These are phyloP conservation scores for Ramularia collo-cygni DNA, from an alignment of 2,329 filamentous ascomycete species.

Conservation along the genomic window DNA sequence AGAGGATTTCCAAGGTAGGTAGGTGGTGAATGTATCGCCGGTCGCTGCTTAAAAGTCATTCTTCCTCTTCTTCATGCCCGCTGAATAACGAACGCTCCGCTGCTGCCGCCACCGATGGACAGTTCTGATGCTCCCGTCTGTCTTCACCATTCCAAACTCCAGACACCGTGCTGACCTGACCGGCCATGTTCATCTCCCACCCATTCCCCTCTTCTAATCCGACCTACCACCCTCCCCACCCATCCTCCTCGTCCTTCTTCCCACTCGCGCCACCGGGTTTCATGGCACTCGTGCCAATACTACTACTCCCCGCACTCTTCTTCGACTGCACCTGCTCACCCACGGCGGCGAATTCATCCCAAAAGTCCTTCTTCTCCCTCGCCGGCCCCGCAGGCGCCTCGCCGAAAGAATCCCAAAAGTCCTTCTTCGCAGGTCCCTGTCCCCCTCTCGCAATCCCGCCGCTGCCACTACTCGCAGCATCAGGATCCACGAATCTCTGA, in stretches of 20 bases:
- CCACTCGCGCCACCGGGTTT: conserved; percentile 33
- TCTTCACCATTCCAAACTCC: no score
- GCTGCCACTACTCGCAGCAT: conserved; percentile 9
- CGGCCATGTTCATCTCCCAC: no score
- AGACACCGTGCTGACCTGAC: no score
- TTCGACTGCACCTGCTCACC: conserved; percentile 30
- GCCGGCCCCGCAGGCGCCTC: conserved; percentile 48
- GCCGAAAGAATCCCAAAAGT: conserved; percentile 91
- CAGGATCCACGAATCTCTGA: conserved; percentile 72
- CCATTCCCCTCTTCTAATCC: no score
- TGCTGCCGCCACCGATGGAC: no score
- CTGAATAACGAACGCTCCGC: no score
- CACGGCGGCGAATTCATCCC: conserved; percentile 41
- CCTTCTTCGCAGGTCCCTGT: conserved; percentile 60
- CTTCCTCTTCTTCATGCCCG: no score
- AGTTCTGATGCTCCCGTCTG: no score
- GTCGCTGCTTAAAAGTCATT: no score
- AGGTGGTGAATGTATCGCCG: no score
- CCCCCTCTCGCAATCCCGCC: conserved; percentile 14
- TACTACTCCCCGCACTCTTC: conserved; percentile 35
- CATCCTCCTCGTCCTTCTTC: conserved; percentile 47
- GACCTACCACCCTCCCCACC: conserved; percentile 51
- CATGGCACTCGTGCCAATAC: conserved; percentile 59
- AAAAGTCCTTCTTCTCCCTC: conserved; percentile 48
- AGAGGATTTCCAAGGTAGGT: no score